Conservation (phyloP, 768 basidiomycete genomes). For the Pleurotus eryngii region DNA sequence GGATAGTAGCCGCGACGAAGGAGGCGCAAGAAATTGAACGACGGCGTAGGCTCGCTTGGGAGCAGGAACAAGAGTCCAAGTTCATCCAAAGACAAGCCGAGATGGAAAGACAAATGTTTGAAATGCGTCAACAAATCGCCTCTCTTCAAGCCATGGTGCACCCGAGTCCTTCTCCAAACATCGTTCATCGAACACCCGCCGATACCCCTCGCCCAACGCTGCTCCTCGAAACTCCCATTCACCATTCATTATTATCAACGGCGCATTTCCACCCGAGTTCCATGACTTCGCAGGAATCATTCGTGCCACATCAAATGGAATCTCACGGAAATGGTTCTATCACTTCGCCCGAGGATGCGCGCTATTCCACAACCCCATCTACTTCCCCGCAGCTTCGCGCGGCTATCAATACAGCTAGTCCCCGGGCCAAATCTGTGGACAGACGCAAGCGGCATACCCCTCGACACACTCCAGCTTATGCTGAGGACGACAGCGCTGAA, state of each 20-base stretch:
- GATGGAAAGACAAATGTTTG: slow-evolving; percentile 52
- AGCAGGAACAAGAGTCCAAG: slow-evolving; percentile 65
- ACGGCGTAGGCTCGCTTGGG: slow-evolving; percentile 61
- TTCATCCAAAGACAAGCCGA: slow-evolving; percentile 52
- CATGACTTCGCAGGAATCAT: not conserved
- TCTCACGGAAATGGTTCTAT: not conserved
- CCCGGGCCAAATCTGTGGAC: slow-evolving; percentile 7
- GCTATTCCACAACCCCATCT: slow-evolving; percentile 24
- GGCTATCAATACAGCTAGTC: slow-evolving; percentile 7
- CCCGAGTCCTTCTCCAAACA: slow-evolving; percentile 12
- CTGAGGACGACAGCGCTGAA: slow-evolving; percentile 34
- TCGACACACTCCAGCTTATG: slow-evolving; percentile 25
- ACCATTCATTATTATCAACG: not conserved
- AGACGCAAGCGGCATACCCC: slow-evolving; percentile 26
- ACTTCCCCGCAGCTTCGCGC: slow-evolving; percentile 25
- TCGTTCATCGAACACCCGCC: not conserved
- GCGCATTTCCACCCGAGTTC: not conserved
- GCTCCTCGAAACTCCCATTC: not conserved
- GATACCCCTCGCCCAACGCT: not conserved
- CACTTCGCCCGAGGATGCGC: not conserved
- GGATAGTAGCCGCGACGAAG: slow-evolving; percentile 52
- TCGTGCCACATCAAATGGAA: not conserved
- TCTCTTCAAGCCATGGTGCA: slow-evolving; percentile 39
- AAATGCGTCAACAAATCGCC: slow-evolving; percentile 52
- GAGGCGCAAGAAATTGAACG: slow-evolving; percentile 61